Evolutionary conservation across 2,329 filamentous ascomycete species (phyloP).

Genomic region (Sporothrix mexicana): DNA sequence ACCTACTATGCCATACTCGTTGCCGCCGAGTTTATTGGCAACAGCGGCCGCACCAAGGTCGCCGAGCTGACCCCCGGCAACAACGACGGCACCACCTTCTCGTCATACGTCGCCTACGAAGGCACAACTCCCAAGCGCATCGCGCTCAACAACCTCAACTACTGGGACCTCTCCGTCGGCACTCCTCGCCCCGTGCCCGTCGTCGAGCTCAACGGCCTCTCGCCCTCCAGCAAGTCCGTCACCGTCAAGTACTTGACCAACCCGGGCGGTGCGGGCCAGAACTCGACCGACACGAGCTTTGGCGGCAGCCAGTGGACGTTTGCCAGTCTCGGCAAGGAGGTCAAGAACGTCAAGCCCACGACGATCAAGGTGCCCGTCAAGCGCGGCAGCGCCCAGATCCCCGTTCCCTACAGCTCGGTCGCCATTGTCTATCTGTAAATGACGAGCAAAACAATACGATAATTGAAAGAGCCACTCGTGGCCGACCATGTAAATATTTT

Average conservation of each 20-base stretch:
- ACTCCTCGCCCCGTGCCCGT: not conserved
- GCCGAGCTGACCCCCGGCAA: conserved; percentile 10
- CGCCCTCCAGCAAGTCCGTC: not conserved
- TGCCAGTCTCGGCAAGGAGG: conserved; percentile 9
- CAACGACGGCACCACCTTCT: conserved; percentile 24
- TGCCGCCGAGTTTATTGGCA: conserved; percentile 25
- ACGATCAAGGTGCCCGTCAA: conserved; percentile 11
- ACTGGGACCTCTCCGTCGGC: conserved; percentile 23
- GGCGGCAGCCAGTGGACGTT: conserved; percentile 28
- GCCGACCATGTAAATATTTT: too few relatives aligned
- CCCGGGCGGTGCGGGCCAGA: conserved; percentile 22
- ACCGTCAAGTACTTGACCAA: conserved; percentile 28
- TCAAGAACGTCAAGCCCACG: not conserved
- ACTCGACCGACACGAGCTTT: conserved; percentile 21
- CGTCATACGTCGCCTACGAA: conserved; percentile 20
- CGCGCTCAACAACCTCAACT: conserved; percentile 18
- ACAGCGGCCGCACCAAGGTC: conserved; percentile 18
- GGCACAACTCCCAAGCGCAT: not conserved
- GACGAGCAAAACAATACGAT: too few relatives aligned
- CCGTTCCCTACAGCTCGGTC: conserved; percentile 14
- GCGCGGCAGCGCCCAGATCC: not conserved
- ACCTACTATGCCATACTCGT: conserved; percentile 10
- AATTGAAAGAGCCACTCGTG: too few relatives aligned
- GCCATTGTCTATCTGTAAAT: conserved; percentile 24
- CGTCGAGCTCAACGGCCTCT: not conserved